Conservation (phyloP, 768 basidiomycete species). For the Podaxis sp. region DNA sequence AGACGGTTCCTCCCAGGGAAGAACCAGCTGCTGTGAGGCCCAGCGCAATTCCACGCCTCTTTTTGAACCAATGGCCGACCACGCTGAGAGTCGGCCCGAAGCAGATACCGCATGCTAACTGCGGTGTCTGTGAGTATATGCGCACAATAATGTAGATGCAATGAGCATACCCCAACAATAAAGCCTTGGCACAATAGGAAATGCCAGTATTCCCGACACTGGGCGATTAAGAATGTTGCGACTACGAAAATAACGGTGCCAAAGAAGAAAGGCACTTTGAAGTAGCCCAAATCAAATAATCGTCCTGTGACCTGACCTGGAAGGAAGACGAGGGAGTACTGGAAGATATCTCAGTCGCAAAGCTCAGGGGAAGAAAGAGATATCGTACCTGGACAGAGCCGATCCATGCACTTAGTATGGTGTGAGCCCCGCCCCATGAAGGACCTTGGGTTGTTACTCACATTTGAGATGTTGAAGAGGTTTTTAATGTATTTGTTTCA, state of each 20-base stretch:
- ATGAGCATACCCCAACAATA: constrained; percentile 44
- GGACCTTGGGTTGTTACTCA: constrained; percentile 23
- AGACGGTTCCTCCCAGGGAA: constrained; percentile 60
- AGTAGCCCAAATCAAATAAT: constrained; percentile 61
- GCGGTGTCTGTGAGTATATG: background rate
- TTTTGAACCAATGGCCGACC: constrained; percentile 66
- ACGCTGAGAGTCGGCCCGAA: constrained; percentile 53
- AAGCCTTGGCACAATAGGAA: constrained; percentile 65
- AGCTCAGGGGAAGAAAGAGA: background rate
- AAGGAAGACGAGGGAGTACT: constrained; percentile 52
- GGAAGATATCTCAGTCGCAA: constrained; percentile 7
- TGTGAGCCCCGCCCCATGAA: background rate
- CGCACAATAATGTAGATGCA: background rate
- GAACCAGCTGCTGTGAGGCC: constrained; percentile 57
- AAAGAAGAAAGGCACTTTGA: constrained; percentile 44
- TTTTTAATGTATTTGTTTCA: constrained; percentile 40
- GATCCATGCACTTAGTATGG: constrained; percentile 30
- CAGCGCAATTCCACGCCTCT: constrained; percentile 50
- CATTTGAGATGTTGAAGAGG: constrained; percentile 54
- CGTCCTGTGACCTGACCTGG: constrained; percentile 54
- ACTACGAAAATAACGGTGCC: constrained; percentile 43
- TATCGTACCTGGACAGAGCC: constrained; percentile 27
- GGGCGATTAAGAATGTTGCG: constrained; percentile 51
- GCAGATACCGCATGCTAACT: constrained; percentile 26
- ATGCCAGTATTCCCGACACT: constrained; percentile 66